Base-by-base conservation (phyloP, 805 yeast genomes). In the Yamadazyma akitaensis region DNA sequence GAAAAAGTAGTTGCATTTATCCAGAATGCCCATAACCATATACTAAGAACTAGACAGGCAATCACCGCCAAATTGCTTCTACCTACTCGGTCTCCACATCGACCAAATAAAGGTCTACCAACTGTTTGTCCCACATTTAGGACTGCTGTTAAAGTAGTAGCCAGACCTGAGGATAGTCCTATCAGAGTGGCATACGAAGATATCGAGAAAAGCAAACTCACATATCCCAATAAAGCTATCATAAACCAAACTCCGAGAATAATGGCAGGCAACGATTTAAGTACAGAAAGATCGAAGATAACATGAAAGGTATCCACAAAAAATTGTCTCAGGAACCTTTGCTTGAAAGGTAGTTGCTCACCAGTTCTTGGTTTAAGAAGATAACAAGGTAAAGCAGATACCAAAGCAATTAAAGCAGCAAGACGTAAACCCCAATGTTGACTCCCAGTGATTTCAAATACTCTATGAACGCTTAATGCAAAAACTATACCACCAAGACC, bases 401-500 rank as follows among this genome's bases (percentile, higher is more conserved):
- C 51, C 25, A 57, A 60, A 11, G 66, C 57, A 8, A 65, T 63
- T 37, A 68, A 48, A 8, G 70, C 79, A 17, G 63, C 57, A 49
- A 68, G 60, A 48, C 80, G 54, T 43, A 72, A 58, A 0, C 78
- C 74, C 78, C 80, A 76, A 33, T 57, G 54, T 39, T 66, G 71
- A 51, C 67, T 63, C 1, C 79, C 79, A 18, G 75, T 65, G 13
- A 51, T 55, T 38, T 64, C 58, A 36, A 75, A 68, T 37, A 78
- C 58, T 43, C 61, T 59, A 47, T 70, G 67, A 41, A 74, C 57
- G 36, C 67, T 66, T 51, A 78, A 64, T 9, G 80, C 70, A 56
- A 70, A 76, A 16, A 71, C 61, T 5, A 78, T 59, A n/a, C 83
- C 83, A 4, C 82, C 84, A 1, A 75, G 47, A 13, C 80, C 77